Evolutionary conservation across 345 rosid species (phyloP), one percentile per base, ranked within the genome.

Genomic region (Dimocarpus longan): DNA sequence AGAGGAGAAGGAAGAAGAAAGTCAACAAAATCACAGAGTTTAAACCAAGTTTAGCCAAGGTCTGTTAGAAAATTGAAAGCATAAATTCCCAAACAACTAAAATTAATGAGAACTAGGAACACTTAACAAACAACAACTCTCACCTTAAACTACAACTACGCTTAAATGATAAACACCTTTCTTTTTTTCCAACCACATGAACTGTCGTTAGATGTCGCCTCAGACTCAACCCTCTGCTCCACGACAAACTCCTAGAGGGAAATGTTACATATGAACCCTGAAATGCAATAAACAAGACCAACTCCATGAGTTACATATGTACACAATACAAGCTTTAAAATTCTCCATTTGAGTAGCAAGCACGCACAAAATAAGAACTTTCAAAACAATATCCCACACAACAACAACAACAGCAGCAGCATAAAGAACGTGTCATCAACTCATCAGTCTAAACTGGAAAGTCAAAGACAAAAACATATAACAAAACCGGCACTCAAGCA

Each of bases 241-340:
- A 85, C 83, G 93, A 78, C 69, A 86, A 86, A 78, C 85, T 84
- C 84, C 88, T 87, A 5, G 84, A 73, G 75, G 93, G 89, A 86
- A 84, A 81, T 70, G 88, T 70, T 71, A 87, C 88, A 84, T 74
- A 82, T 78, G 97, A 92, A 89, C 90, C 94, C 98, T 95, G 88
- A 66, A 76, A 78, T 32, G 70, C 80, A 68, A 82, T 21, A 76
- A 50, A 66, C 39, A 72, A 62, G 3, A 77, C 16, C 63, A 8
- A 63, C 2, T 43, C 52, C 11, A 52, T 37, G 79, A 69, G 65
- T 76, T 76, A 60, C 24, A 50, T 32, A 9, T 24, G 60, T 57
- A 1, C 22, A 73, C 8, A 75, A 37, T 46, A 46, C 52, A 75
- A 68, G 18, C 71, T 64, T 75, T 48, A 68, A 68, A 32, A 67